These are phyloP conservation scores for Penicillium mononematosum DNA, from an alignment of 495 filamentous ascomycete species.

Conservation along the genomic window DNA sequence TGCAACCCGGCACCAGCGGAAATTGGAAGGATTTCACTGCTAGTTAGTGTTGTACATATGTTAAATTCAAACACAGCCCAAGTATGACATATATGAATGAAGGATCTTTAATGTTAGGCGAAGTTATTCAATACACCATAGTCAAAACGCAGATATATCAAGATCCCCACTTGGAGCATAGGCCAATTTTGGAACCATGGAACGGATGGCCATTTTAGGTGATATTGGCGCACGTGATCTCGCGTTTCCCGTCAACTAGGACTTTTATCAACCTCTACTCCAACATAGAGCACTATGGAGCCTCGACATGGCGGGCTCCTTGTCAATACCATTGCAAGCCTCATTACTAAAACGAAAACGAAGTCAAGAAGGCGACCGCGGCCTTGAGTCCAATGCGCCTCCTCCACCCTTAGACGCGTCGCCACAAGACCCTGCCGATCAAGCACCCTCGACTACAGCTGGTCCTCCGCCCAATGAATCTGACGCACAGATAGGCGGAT, in stretches of 20 bases:
- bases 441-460: not conserved
- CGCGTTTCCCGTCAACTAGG: slow-evolving; percentile 21
- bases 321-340: not conserved
- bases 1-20: too few relatives aligned
- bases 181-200: not conserved
- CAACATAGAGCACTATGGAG: slow-evolving; percentile 27
- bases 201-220: not conserved
- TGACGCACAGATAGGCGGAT: slow-evolving; percentile 1
- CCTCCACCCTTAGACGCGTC: slow-evolving; percentile 23
- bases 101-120: too few relatives aligned
- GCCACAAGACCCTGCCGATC: slow-evolving; percentile 1
- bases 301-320: slow-evolving; percentile 28
- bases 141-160: too few relatives aligned
- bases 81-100: too few relatives aligned
- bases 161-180: not conserved
- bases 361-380: slow-evolving; percentile 8
- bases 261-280: slow-evolving; percentile 1
- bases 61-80: too few relatives aligned
- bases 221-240: slow-evolving; percentile 29
- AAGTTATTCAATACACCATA: too few relatives aligned
- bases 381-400: not conserved
- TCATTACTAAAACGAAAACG: slow-evolving; percentile 25
- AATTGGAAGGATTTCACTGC: too few relatives aligned
- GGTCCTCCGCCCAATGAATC: not conserved
- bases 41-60: too few relatives aligned